Conservation (phyloP, 1,139 yeast genomes). For the Pichiaceae sp. region DNA sequence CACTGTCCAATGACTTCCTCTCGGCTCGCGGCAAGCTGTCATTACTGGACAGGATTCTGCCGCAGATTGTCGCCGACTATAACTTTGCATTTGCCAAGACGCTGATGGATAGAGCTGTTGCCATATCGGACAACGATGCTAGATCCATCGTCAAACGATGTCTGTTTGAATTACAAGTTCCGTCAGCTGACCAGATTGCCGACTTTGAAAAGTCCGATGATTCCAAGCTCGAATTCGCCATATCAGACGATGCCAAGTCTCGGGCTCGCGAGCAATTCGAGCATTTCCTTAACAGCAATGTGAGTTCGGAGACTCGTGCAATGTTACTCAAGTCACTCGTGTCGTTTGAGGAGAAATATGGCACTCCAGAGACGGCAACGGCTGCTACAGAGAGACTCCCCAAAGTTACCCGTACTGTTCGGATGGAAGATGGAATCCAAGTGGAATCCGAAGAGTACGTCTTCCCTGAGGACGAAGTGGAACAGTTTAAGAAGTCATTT, state of each 20-base stretch:
- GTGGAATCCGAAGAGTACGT: conserved; percentile 56
- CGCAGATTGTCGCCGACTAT: conserved; percentile 38
- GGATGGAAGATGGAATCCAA: conserved; percentile 33
- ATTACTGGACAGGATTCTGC: conserved; percentile 51
- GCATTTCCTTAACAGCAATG: conserved; percentile 32
- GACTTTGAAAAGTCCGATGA: conserved; percentile 33
- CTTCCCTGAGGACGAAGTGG: conserved; percentile 60
- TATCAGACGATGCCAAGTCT: conserved; percentile 42
- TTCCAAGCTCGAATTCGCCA: conserved; percentile 30
- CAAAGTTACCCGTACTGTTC: conserved; percentile 36
- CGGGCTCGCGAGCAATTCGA: conserved; percentile 51
- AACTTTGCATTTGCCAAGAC: conserved; percentile 50
- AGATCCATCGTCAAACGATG: conserved; percentile 48
- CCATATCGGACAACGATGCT: conserved; percentile 20
- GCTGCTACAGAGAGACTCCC: conserved; percentile 48
- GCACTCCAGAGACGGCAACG: conserved; percentile 32
- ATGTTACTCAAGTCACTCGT: conserved; percentile 57
- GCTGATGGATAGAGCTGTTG: conserved; percentile 38
- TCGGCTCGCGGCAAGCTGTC: conserved; percentile 12
- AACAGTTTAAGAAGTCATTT: conserved; percentile 31
- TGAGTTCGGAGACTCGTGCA: conserved; percentile 24
- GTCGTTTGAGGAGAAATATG: conserved; percentile 60
- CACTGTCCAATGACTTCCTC: conserved; percentile 21
- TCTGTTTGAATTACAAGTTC: conserved; percentile 61
- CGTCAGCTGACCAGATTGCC: conserved; percentile 43